Percentiles rank a stretch among this genome's conserved stretches.
These are phyloP conservation scores for Chlorokybus atmophyticus DNA, from an alignment of 139 green algal genomes.

Conservation along the genomic window DNA sequence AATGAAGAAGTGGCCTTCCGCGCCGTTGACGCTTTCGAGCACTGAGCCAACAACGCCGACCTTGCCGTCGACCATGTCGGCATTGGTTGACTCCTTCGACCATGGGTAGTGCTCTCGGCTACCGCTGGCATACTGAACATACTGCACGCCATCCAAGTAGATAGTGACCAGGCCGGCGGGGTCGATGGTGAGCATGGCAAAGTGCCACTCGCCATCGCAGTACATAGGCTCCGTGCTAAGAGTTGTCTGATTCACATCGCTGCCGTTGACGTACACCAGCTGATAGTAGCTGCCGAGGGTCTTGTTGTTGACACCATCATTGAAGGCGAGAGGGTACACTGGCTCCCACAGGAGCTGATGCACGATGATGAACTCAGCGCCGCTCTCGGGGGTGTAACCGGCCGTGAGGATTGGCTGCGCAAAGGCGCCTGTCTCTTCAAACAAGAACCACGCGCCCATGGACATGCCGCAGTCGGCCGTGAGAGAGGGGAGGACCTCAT, in stretches of 20 bases:
- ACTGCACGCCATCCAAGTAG: slow-evolving; percentile 17
- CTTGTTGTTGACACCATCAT: slow-evolving; percentile 8
- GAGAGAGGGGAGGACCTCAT: slow-evolving; percentile 1
- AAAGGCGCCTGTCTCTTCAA: too few relatives aligned
- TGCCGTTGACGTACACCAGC: slow-evolving; percentile 4
- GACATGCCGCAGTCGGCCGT: slow-evolving; percentile 16
- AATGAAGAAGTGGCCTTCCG: slow-evolving; percentile 11
- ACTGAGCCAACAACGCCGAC: not conserved
- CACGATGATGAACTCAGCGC: too few relatives aligned
- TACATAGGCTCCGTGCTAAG: not conserved
- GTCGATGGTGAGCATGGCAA: slow-evolving; percentile 9
- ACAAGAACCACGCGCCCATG: slow-evolving; percentile 20
- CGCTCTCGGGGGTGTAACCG: too few relatives aligned
- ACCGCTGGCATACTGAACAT: not conserved
- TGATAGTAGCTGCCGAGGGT: not conserved
- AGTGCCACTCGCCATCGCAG: slow-evolving; percentile 13
- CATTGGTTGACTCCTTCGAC: too few relatives aligned
- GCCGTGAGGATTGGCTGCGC: too few relatives aligned
- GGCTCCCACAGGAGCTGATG: slow-evolving; percentile 17
- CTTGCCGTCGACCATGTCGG: not conserved
- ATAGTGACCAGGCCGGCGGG: slow-evolving; percentile 4
- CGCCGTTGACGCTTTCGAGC: not conserved
- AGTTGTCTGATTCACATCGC: too few relatives aligned
- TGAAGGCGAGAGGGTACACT: slow-evolving; percentile 4
- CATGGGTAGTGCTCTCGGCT: slow-evolving; percentile 6